These are phyloP conservation scores for Trichoderma atroviride DNA, from an alignment of 2,329 filamentous ascomycete species.

Conservation along the genomic window DNA sequence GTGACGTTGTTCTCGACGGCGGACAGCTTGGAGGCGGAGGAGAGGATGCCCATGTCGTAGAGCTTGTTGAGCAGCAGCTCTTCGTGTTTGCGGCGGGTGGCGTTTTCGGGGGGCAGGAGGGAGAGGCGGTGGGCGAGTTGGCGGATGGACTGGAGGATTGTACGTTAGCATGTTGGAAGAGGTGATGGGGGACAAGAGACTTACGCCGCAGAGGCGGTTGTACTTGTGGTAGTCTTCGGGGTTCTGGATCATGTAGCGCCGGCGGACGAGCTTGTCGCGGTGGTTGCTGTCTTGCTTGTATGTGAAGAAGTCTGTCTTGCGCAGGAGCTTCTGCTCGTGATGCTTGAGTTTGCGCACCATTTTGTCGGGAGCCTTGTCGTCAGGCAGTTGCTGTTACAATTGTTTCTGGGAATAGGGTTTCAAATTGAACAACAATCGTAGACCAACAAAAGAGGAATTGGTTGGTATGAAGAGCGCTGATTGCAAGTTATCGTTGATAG, in stretches of 20 bases:
- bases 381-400: neutral
- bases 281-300: slow-evolving; percentile 89
- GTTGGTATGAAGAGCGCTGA: neutral
- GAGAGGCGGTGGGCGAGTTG: slow-evolving; percentile 88
- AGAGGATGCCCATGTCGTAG: slow-evolving; percentile 86
- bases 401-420: accelerated
- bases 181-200: neutral
- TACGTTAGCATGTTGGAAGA: slow-evolving; percentile 18
- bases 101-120: slow-evolving; percentile 76
- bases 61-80: slow-evolving; percentile 87
- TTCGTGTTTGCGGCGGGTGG: slow-evolving; percentile 81
- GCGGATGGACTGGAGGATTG: slow-evolving; percentile 66
- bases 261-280: slow-evolving; percentile 75
- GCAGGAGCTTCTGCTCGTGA: slow-evolving; percentile 95
- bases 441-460: neutral
- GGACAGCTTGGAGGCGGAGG: slow-evolving; percentile 73
- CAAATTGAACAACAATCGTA: neutral
- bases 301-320: slow-evolving; percentile 89
- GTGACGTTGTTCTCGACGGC: slow-evolving; percentile 87
- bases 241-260: slow-evolving; percentile 90
- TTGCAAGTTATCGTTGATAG: neutral
- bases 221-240: slow-evolving; percentile 78
- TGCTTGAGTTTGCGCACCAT: slow-evolving; percentile 98
- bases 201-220: slow-evolving; percentile 67
- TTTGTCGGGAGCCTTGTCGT: slow-evolving; percentile 33